These are phyloP conservation scores for Dactylellina cionopaga DNA, from an alignment of 2,329 filamentous ascomycete genomes.

Conservation along the genomic window DNA sequence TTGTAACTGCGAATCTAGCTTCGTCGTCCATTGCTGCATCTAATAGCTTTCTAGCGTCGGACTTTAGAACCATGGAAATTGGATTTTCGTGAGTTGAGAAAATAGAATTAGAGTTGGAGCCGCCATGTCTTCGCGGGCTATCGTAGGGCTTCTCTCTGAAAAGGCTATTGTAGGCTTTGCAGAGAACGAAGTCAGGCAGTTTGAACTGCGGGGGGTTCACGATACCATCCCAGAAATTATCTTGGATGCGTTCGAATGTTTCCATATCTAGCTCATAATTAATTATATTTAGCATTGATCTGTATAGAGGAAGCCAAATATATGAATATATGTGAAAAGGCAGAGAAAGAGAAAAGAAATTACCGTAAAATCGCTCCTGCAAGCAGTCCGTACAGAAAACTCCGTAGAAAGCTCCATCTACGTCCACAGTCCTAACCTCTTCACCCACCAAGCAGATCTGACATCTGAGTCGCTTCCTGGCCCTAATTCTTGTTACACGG, in stretches of 20 bases:
- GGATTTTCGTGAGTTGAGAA: conserved; percentile 3
- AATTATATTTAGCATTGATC: background rate
- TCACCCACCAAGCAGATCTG: conserved; percentile 11
- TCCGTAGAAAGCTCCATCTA: conserved; percentile 16
- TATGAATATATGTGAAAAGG: too few relatives aligned
- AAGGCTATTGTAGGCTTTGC: background rate
- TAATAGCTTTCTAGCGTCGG: background rate
- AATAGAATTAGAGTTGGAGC: too few relatives aligned
- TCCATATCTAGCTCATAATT: background rate
- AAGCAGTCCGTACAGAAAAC: conserved; percentile 28
- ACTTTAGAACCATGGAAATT: background rate
- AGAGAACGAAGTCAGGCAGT: background rate
- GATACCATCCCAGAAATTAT: conserved; percentile 36
- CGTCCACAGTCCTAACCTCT: conserved; percentile 14
- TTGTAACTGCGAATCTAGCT: background rate
- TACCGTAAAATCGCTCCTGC: conserved; percentile 20
- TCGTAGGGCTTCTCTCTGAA: background rate
- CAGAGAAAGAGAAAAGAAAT: too few relatives aligned
- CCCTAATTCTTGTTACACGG: conserved; percentile 5
- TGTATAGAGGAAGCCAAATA: background rate
- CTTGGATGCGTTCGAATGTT: conserved; percentile 15
- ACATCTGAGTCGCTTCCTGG: conserved; percentile 25
- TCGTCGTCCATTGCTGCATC: conserved; percentile 6
- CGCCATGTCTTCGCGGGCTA: too few relatives aligned
- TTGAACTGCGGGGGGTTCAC: conserved; percentile 19